Evolutionary conservation across 75 land plant genomes (phyloP), one percentile per base, ranked within the genome.

Genomic region (Cupressus sempervirens): DNA sequence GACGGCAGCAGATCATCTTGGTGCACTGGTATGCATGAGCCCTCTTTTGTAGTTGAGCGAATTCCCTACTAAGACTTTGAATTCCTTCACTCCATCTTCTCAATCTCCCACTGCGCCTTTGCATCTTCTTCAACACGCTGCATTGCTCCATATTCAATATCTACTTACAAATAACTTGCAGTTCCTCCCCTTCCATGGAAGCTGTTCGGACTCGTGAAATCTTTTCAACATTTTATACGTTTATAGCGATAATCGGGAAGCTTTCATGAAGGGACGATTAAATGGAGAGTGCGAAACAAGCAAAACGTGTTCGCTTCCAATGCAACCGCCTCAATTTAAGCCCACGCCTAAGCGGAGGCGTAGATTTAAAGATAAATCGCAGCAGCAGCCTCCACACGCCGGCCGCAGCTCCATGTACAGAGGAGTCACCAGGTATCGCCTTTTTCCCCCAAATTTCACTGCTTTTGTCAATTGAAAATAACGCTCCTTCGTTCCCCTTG

Each of bases 341-440:
- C 23, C 67, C 29, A 62, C 23, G 7, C 67, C 67, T 1, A 62
- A 62, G n/a, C 67, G 67, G 7, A 20, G n/a, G 8, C 67, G 67
- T 26, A 62, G 29, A 62, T 62, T 6, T 62, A 62, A 62, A 62
- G 67, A 62, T 23, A 62, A 62, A 18, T 56, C 62, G 23, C 62
- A 56, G 62, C 16, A 54, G 26, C 40, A 1, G 2, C 0, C 29
- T 35, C 1, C 79, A 34, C 15, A 12, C 7, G 74, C 38, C 16
- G 88, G 74, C 43, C 82, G 93, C 34, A 92, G 91, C 65, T 92
- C 93, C 50, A 83, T 86, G 16, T 92, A 89, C 88, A 85, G 93
- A 86, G 93, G 93, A 7, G 93, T 92, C 38, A 92, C 93, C 23
- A 91, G 93, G 93, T 92, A 65, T 38, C 8, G 50, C 50, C 11